A percentile compares a stretch with the other conserved stretches of the same genome.
phyloP scores from a whole-genome alignment of 1,284 basidiomycete species.

The Marasmius oreades region DNA sequence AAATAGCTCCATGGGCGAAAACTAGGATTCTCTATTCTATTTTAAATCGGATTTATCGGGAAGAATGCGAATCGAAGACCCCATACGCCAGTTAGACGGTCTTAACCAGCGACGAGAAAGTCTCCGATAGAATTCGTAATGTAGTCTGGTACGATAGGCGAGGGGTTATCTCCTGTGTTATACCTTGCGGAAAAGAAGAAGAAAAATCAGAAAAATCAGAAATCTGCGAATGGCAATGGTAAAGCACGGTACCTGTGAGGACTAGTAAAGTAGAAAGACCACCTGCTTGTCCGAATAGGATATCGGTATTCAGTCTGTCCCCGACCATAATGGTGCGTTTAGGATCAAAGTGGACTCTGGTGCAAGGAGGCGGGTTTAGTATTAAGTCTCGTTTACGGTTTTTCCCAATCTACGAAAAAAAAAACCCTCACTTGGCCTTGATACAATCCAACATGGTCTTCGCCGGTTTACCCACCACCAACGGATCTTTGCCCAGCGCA shows the following conservation, averaged over 20 bases:
- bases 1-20: too few relatives aligned
- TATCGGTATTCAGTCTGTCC: constrained; percentile 94
- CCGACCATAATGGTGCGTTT: constrained; percentile 91
- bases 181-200: constrained; percentile 46
- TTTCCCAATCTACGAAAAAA: too few relatives aligned
- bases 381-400: too few relatives aligned
- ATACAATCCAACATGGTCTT: constrained; percentile 93
- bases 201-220: too few relatives aligned
- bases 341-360: constrained; percentile 86
- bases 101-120: constrained; percentile 36
- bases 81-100: too few relatives aligned
- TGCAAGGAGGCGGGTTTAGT: too few relatives aligned
- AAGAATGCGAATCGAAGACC: background rate
- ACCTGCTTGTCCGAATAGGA: constrained; percentile 85
- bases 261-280: constrained; percentile 88
- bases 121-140: constrained; percentile 80
- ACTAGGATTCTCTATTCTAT: too few relatives aligned
- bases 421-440: constrained; percentile 76
- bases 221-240: background rate
- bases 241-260: constrained; percentile 73
- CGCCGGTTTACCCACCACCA: constrained; percentile 89
- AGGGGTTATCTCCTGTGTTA: constrained; percentile 71
- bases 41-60: background rate
- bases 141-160: constrained; percentile 74
- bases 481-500: constrained; percentile 67